phyloP scores from a whole-genome alignment of 768 basidiomycete genomes.

The button mushroom (Agaricus bisporus) region DNA sequence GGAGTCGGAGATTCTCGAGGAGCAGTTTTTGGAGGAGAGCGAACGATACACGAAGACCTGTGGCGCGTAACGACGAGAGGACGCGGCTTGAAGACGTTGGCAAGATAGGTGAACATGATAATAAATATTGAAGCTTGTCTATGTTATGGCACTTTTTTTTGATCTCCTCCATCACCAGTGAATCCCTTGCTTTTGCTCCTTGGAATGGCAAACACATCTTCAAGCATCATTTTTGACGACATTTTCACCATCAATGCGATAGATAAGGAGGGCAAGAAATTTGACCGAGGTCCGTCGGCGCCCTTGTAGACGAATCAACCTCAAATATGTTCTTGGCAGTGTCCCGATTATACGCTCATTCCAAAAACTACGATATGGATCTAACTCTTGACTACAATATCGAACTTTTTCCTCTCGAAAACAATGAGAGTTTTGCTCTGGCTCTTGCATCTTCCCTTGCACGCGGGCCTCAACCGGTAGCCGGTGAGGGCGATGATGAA shows the following conservation, averaged over 20 bases:
- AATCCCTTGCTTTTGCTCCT: constrained; percentile 1
- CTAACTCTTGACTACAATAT: constrained; percentile 91
- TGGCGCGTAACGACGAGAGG: constrained; percentile 19
- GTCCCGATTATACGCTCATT: constrained; percentile 84
- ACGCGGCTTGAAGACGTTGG: background rate
- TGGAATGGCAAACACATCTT: constrained; percentile 51
- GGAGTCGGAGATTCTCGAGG: constrained; percentile 47
- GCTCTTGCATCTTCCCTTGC: constrained; percentile 80
- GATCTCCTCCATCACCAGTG: background rate
- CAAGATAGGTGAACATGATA: constrained; percentile 11
- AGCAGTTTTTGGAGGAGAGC: constrained; percentile 31
- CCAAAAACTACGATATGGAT: constrained; percentile 89
- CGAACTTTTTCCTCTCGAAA: constrained; percentile 76
- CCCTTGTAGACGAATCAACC: constrained; percentile 3
- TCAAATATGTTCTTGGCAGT: constrained; percentile 41
- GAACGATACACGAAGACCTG: constrained; percentile 23
- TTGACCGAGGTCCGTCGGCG: constrained; percentile 78
- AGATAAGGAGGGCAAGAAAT: constrained; percentile 93
- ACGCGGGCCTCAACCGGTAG: constrained; percentile 43
- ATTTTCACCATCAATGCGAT: constrained; percentile 83
- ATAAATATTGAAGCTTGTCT: too few species aligned
- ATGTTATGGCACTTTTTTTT: background rate
- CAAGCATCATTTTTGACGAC: constrained; percentile 88
- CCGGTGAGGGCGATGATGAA: constrained; percentile 41
- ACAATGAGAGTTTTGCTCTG: constrained; percentile 71